Evolutionary conservation across 2,329 filamentous ascomycete species (phyloP).

Genomic region (Pestalotiopsis sp.): DNA sequence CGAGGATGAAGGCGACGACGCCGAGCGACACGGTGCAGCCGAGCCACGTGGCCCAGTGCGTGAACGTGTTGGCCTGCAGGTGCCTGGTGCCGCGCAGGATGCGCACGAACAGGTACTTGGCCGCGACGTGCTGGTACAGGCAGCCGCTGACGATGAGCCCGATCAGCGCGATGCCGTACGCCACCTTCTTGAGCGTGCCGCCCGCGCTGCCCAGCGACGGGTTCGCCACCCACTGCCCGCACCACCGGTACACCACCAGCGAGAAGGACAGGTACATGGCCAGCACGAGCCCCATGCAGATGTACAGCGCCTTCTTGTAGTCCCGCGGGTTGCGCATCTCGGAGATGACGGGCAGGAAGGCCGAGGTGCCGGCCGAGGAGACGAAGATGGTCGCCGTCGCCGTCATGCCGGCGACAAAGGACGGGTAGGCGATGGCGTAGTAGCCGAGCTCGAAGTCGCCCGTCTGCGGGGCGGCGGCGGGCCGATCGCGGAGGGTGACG

Average conservation of each 20-base stretch:
- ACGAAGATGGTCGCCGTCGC: slow-evolving; percentile 59
- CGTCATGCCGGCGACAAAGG: slow-evolving; percentile 57
- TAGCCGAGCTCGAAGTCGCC: slow-evolving; percentile 60
- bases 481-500: slow-evolving; percentile 55
- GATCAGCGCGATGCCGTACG: slow-evolving; percentile 59
- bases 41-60: slow-evolving; percentile 31
- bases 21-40: slow-evolving; percentile 21
- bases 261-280: slow-evolving; percentile 56
- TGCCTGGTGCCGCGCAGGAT: slow-evolving; percentile 29
- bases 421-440: slow-evolving; percentile 52
- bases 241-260: slow-evolving; percentile 62
- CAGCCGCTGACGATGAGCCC: slow-evolving; percentile 48
- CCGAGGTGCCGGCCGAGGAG: slow-evolving; percentile 57
- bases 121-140: slow-evolving; percentile 30
- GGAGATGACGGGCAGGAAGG: slow-evolving; percentile 62
- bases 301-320: slow-evolving; percentile 58
- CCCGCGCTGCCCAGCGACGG: slow-evolving; percentile 64
- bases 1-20: slow-evolving; percentile 14
- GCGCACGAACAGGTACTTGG: slow-evolving; percentile 35
- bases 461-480: slow-evolving; percentile 57
- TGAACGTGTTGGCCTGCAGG: slow-evolving; percentile 28
- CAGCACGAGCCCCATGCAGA: slow-evolving; percentile 33
- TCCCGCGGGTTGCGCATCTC: slow-evolving; percentile 62
- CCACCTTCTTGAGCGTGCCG: slow-evolving; percentile 57
- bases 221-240: slow-evolving; percentile 61